A percentile compares a stretch with the other conserved stretches of the same genome.
Conservation (phyloP, 108 stramenopile genomes). For the Conticribra weissflogii region DNA sequence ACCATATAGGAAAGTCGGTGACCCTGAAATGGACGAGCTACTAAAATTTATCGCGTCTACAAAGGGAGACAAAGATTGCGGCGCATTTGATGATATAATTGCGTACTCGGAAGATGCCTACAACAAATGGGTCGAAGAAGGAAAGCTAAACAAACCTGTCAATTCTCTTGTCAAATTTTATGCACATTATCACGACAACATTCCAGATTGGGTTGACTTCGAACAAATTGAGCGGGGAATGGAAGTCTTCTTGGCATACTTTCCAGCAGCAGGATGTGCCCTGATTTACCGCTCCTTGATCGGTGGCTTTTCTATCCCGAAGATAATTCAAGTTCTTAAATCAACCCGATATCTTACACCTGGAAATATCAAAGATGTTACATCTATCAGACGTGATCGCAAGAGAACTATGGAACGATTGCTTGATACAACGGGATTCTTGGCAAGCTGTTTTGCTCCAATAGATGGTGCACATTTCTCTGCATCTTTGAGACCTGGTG, state of each 20-base stretch:
- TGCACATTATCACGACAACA: conserved; percentile 31
- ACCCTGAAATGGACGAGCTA: conserved; percentile 64
- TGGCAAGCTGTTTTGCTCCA: conserved; percentile 51
- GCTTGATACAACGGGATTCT: conserved; percentile 71
- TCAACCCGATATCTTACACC: conserved; percentile 75
- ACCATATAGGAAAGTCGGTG: conserved; percentile 69
- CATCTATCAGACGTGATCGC: conserved; percentile 18
- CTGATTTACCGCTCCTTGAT: conserved; percentile 76
- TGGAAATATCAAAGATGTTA: conserved; percentile 30
- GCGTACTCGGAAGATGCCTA: conserved; percentile 9
- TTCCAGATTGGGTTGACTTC: conserved; percentile 76
- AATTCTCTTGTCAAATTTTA: conserved; percentile 24
- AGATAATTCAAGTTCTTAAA: conserved; percentile 71
- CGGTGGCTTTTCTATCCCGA: conserved; percentile 80
- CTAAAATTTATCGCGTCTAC: conserved; percentile 41
- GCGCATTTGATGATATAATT: conserved; percentile 64
- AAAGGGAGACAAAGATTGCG: conserved; percentile 39
- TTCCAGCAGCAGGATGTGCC: conserved; percentile 56
- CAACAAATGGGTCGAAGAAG: not conserved
- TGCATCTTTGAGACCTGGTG: conserved; percentile 55
- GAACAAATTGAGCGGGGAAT: conserved; percentile 77
- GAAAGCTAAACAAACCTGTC: conserved; percentile 1
- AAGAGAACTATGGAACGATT: conserved; percentile 54
- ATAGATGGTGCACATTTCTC: conserved; percentile 10
- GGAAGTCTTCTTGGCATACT: conserved; percentile 72